These are phyloP conservation scores for Limtongozyma cylindracea DNA, from an alignment of 805 yeast genomes.

Conservation along the genomic window DNA sequence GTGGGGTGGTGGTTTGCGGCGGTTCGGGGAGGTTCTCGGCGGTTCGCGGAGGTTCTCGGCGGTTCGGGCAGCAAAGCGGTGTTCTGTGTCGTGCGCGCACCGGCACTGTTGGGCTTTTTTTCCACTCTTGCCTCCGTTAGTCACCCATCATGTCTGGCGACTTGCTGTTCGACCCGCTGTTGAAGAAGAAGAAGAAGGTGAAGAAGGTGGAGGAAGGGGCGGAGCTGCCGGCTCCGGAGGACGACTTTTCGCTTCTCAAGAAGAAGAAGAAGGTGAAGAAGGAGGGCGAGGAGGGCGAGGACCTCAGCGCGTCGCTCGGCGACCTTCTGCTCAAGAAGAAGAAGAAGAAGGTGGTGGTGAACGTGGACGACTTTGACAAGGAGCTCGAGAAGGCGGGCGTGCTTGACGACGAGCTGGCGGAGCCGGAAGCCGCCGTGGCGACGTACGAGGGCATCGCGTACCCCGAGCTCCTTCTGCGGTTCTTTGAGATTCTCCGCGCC, in stretches of 20 bases:
- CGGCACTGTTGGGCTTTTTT: no score
- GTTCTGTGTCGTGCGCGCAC: no score
- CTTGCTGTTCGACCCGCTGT: conserved; percentile 48
- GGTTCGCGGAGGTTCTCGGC: no score
- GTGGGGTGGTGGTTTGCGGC: no score
- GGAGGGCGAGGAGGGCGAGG: conserved; percentile 12
- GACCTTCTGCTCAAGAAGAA: conserved; percentile 35
- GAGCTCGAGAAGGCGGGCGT: conserved; percentile 82
- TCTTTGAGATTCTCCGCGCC: conserved; percentile 63
- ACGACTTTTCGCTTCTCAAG: conserved; percentile 48
- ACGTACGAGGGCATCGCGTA: conserved; percentile 41
- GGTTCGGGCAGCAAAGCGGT: no score
- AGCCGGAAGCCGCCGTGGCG: conserved; percentile 6
- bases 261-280: conserved; percentile 55
- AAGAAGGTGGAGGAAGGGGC: conserved; percentile 2
- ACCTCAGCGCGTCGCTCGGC: conserved; percentile 11
- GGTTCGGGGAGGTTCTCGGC: no score
- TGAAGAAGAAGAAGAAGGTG: conserved; percentile 44
- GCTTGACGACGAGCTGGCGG: conserved; percentile 20
- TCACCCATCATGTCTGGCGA: no score
- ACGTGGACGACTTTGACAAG: conserved; percentile 64
- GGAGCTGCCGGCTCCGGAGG: conserved; percentile 12
- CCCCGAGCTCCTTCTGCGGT: conserved; percentile 55
- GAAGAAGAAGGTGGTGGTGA: conserved; percentile 44
- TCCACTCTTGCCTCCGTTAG: no score